Evolutionary conservation across 2,329 filamentous ascomycete species (phyloP), one percentile per base, ranked within the genome.

Genomic region (Eurotiales sp.): DNA sequence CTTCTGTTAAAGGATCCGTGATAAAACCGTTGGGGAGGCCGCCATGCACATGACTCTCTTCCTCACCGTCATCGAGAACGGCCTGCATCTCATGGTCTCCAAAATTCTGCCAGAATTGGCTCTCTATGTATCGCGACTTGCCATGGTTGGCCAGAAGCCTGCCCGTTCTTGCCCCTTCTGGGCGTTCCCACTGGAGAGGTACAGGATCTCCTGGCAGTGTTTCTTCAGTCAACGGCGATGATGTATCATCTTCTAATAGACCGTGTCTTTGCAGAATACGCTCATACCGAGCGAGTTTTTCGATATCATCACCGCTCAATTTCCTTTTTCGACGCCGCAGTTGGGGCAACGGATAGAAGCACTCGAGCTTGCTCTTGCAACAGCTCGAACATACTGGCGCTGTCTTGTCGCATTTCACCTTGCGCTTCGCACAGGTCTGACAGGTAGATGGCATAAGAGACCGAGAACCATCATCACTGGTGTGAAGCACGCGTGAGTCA

Each of bases 51-150:
- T 29, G 15, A 32, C 58, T 54, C 21, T 64, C 59, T n/a, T 67
- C 56, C 17, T 37, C 7, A 7, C 66, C 52, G 4, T 34, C 30
- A 2, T 62, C 60, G 2, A 59, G 60, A 11, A 67, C 32, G 8
- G 54, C 50, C 23, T 60, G 53, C 27, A 64, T 50, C 11, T 62
- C 60, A 6, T 59, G 65, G 14, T 66, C 59, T 5, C 55, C 63
- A 10, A 56, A 41, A 21, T 62, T 54, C 1, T 58, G 60, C 64
- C 65, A 61, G 12, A 66, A 53, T 43, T 55, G 56, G 52, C 61
- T 72, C 55, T 74, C 67, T 43, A 76, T 67, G 47, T 75, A 77
- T 43, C 74, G 61, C 7, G 73, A 69, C 52, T 68, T 72, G 39
- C 71, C 71, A 37, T 55, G 21, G 10, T 22, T 15, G 3, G 57